phyloP scores from a whole-genome alignment of 164 flowering plant genomes.

The Vitis riparia region DNA sequence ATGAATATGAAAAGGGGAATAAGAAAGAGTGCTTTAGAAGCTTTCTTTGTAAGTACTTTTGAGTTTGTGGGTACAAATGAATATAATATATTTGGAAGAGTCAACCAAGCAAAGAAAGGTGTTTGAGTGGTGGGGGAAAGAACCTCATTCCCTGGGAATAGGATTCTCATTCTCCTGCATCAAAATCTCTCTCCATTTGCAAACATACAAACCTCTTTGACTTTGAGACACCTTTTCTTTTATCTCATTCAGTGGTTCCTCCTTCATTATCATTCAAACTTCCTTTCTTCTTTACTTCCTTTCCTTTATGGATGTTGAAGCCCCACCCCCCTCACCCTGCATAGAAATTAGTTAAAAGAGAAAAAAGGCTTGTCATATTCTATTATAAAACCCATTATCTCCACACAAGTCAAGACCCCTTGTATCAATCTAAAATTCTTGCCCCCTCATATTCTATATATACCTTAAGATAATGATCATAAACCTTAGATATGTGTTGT shows the following conservation, averaged over 20 bases:
- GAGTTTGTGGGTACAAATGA: conserved; percentile 6
- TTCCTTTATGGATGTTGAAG: not conserved
- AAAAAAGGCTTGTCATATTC: conserved; percentile 4
- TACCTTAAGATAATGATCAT: no score
- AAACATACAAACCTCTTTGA: conserved; percentile 7
- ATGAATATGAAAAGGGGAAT: conserved; percentile 1
- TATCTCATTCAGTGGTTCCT: not conserved
- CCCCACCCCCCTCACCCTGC: not conserved
- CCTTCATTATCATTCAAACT: conserved; percentile 3
- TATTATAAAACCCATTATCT: not conserved
- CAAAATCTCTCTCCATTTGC: conserved; percentile 18
- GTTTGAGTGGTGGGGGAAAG: conserved; percentile 14
- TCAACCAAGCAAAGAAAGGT: conserved; percentile 15
- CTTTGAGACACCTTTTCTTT: conserved; percentile 1
- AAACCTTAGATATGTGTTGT: no score
- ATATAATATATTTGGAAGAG: conserved; percentile 8
- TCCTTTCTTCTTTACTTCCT: not conserved
- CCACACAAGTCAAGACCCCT: no score
- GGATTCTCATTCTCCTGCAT: conserved; percentile 26
- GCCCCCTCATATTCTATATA: no score
- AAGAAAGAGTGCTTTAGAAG: conserved; percentile 12
- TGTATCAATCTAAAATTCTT: no score
- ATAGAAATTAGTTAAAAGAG: not conserved
- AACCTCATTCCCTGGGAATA: conserved; percentile 27
- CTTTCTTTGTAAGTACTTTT: not conserved